These are phyloP conservation scores for Calonectria pteridis DNA, from an alignment of 2,329 filamentous ascomycete genomes.

Conservation along the genomic window DNA sequence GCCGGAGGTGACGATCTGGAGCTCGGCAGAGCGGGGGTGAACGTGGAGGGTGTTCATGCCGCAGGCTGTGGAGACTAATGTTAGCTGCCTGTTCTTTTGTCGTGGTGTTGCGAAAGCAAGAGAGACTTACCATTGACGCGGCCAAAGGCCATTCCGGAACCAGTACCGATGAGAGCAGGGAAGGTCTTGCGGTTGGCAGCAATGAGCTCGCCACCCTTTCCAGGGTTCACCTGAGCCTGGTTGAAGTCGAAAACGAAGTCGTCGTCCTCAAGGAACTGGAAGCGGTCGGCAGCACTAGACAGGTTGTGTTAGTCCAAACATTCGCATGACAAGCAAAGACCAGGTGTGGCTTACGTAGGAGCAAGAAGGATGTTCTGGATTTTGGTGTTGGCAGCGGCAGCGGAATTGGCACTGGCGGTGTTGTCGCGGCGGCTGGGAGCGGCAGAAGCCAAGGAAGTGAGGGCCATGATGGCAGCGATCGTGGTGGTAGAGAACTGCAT, in stretches of 20 bases:
- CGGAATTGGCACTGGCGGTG: background rate
- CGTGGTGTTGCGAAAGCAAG: background rate
- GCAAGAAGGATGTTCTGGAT: constrained; percentile 49
- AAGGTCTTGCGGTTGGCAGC: constrained; percentile 68
- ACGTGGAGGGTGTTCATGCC: constrained; percentile 70
- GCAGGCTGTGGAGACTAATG: constrained; percentile 52
- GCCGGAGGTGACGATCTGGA: constrained; percentile 64
- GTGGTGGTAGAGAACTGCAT: constrained; percentile 47
- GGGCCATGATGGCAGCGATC: constrained; percentile 55
- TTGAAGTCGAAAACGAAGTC: constrained; percentile 66
- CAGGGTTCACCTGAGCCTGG: constrained; percentile 37
- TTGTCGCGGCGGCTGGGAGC: constrained; percentile 27
- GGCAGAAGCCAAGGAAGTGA: constrained; percentile 49
- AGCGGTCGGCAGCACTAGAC: constrained; percentile 56
- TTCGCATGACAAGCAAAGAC: background rate
- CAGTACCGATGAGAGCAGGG: constrained; percentile 66
- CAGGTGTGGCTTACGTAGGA: constrained; percentile 49
- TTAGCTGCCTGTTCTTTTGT: constrained; percentile 27
- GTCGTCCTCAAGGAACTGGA: constrained; percentile 57
- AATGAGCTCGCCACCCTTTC: constrained; percentile 61
- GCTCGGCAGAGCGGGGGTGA: constrained; percentile 66
- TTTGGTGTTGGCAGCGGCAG: background rate
- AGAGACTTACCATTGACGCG: constrained; percentile 55
- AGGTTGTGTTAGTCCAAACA: background rate
- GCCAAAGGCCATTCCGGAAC: constrained; percentile 63